phyloP scores from a whole-genome alignment of 208 protist genomes.

The Leishmania tarentolae region DNA sequence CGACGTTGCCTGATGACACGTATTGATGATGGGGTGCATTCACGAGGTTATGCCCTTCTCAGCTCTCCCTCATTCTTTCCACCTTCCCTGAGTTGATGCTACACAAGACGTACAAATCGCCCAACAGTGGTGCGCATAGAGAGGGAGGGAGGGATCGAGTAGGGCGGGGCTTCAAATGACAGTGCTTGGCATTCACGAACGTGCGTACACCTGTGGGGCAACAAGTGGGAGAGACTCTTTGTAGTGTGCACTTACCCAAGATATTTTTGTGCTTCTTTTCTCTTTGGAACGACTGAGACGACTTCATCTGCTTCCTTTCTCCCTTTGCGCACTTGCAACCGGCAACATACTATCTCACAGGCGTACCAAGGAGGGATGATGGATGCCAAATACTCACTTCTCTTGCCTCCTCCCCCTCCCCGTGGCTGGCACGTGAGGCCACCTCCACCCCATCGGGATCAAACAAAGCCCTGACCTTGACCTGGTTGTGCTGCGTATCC shows the following conservation, averaged over 20 bases:
- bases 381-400: not conserved
- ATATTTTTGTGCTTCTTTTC: not conserved
- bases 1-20: not conserved
- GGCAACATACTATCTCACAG: not conserved
- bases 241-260: not conserved
- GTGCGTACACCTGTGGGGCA: not conserved
- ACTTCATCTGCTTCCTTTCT: slow-evolving; percentile 8
- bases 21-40: not conserved
- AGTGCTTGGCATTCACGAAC: not conserved
- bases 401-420: not conserved
- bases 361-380: not conserved
- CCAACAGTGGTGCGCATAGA: not conserved
- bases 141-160: not conserved
- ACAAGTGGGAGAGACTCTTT: not conserved
- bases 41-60: not conserved
- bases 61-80: not conserved
- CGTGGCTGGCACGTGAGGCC: not conserved
- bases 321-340: not conserved
- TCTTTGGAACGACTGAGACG: not conserved
- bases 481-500: not conserved
- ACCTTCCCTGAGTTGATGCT: not conserved
- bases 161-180: not conserved
- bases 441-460: not conserved
- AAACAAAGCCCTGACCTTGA: not conserved
- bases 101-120: not conserved